These are phyloP conservation scores for Leucogyrophana mollusca DNA, from an alignment of 768 basidiomycete genomes.

Conservation along the genomic window DNA sequence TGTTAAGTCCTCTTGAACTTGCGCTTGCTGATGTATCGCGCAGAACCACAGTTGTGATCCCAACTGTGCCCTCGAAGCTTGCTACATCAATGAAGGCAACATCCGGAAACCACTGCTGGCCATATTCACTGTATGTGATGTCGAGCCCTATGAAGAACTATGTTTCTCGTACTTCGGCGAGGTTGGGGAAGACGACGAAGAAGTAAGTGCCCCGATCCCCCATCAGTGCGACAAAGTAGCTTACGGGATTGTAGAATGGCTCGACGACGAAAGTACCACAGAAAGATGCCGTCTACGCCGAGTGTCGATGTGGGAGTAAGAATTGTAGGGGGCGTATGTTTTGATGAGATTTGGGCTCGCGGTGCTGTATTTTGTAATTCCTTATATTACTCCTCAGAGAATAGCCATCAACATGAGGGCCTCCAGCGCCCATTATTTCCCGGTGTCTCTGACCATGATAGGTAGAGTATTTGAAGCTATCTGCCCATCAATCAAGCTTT, in stretches of 20 bases:
- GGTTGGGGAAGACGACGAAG: conserved; percentile 38
- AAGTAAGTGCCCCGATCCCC: too few relatives aligned
- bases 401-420: too few relatives aligned
- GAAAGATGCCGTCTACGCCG: conserved; percentile 44
- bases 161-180: conserved; percentile 75
- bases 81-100: conserved; percentile 78
- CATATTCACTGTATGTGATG: conserved; percentile 65
- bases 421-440: too few relatives aligned
- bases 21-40: neutral
- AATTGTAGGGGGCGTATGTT: conserved; percentile 47
- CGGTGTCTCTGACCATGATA: too few relatives aligned
- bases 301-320: conserved; percentile 50
- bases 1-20: neutral
- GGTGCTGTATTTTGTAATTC: too few relatives aligned
- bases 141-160: conserved; percentile 66
- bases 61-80: conserved; percentile 69
- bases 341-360: conserved; percentile 13
- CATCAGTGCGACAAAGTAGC: too few relatives aligned
- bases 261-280: conserved; percentile 3
- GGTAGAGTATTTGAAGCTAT: neutral
- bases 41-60: conserved; percentile 94
- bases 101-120: conserved; percentile 65
- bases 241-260: too few relatives aligned
- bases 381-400: too few relatives aligned
- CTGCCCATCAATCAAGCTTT: neutral